phyloP scores from a whole-genome alignment of 805 yeast species.

The Lachancea sp. region DNA sequence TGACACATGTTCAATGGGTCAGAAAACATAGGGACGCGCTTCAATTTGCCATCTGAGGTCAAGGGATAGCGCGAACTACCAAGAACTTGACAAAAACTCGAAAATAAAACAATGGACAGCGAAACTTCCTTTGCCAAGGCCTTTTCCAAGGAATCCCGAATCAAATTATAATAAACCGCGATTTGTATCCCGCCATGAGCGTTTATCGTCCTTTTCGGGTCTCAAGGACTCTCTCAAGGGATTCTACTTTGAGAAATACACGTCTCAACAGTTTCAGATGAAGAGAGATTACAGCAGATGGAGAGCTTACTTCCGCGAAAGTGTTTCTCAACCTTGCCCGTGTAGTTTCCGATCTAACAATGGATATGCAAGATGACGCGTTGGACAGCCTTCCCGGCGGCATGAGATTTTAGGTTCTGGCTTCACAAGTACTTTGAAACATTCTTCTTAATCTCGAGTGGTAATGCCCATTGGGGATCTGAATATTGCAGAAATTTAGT shows the following conservation, averaged over 20 bases:
- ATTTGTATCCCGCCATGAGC: conserved; percentile 3
- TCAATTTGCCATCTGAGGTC: no score
- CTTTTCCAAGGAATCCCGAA: no score
- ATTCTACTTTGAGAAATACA: not conserved
- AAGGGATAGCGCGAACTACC: no score
- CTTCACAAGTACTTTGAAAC: not conserved
- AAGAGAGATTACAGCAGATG: not conserved
- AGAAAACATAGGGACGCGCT: no score
- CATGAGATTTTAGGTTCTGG: not conserved
- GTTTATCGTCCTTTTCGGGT: not conserved
- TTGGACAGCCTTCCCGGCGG: conserved; percentile 2
- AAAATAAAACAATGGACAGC: no score
- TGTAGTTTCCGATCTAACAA: not conserved
- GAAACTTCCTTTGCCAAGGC: no score
- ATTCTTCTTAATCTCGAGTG: not conserved
- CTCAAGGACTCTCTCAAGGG: not conserved
- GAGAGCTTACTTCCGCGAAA: not conserved
- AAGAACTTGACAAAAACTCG: no score
- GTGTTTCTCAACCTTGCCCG: no score
- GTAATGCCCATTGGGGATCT: no score
- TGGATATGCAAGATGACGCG: conserved; percentile 3
- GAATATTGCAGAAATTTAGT: no score
- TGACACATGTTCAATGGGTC: no score
- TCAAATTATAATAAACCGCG: conserved; percentile 1
- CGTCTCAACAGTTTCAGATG: not conserved